phyloP scores from a whole-genome alignment of 192 early-diverging fungal genomes.

The Gigaspora rosea region DNA sequence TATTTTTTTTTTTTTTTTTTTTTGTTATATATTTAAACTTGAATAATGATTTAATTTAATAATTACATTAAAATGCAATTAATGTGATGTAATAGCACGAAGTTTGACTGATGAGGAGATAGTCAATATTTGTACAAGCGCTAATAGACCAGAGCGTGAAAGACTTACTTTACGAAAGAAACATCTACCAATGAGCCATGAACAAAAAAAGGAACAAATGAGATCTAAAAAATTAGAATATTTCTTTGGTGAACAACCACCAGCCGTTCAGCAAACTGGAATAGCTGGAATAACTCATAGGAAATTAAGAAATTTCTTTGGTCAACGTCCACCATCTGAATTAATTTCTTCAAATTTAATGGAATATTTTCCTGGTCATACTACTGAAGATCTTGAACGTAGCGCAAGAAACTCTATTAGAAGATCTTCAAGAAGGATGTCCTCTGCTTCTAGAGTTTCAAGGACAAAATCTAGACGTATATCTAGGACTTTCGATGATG shows the following conservation, averaged over 20 bases:
- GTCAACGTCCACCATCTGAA: constrained; percentile 92
- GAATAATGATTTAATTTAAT: too few relatives aligned
- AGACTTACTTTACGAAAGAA: constrained; percentile 71
- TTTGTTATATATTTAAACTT: not conserved
- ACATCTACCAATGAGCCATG: constrained; percentile 62
- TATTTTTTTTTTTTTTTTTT: not conserved
- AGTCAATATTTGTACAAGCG: constrained; percentile 69
- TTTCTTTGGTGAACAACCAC: constrained; percentile 28
- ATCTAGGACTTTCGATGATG: constrained; percentile 13
- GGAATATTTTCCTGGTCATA: constrained; percentile 83
- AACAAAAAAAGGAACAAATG: constrained; percentile 50
- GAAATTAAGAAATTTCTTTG: constrained; percentile 80
- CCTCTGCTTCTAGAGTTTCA: constrained; percentile 32
- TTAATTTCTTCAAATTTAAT: constrained; percentile 88
- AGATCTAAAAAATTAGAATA: constrained; percentile 25
- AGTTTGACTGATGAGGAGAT: constrained; percentile 80
- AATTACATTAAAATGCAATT: too few relatives aligned
- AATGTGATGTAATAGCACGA: constrained; percentile 39
- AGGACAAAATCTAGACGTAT: constrained; percentile 17
- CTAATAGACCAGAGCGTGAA: constrained; percentile 67
- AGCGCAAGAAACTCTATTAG: constrained; percentile 33
- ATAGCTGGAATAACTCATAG: constrained; percentile 32
- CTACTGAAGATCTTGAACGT: constrained; percentile 34
- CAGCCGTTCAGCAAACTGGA: constrained; percentile 2
- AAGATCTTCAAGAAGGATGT: constrained; percentile 38